Base-by-base conservation (phyloP, 148 eudicot genomes). In the Pouteria glomerata region DNA sequence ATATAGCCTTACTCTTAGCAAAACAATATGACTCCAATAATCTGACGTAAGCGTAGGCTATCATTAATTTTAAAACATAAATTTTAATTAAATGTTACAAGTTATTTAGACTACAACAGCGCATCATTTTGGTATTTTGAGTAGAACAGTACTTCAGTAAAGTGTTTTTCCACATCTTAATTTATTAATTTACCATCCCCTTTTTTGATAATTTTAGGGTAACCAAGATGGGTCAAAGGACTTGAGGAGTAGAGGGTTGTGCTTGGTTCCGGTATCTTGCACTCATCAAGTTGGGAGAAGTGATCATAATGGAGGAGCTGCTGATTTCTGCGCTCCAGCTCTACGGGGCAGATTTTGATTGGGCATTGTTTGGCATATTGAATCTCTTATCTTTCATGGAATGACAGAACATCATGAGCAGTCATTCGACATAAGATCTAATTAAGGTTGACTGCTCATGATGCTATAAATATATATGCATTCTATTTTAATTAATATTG, bases 241-340 rank as follows among this genome's bases (percentile, higher is more conserved):
- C 76, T 83, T 88, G 82, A 85, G 80, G 74, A 86, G 90, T 74
- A 82, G 80, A 79, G 96, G 96, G 50, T 51, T 90, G 68, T 86
- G 96, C 75, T 83, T 90, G 85, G 93, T 90, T 70, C 96, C 96
- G 8, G 61, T 84, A 42, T 83, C 88, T 16, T 84, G 82, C 82
- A 82, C 86, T 47, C 90, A 86, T 29, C 81, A 85, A 50, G 80
- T 86, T 19, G 96, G 90, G 67, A 83, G 61, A n/a, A n/a, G n/a
- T n/a, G n/a, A n/a, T 66, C 90, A 88, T 37, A 83, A 70, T 76
- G 93, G 92, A 76, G n/a, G n/a, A n/a, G n/a, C n/a, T n/a, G 86
- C 90, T 16, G 90, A 88, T 72, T 90, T 86, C 80, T 90, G 96
- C 93, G 85, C 92, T 66, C 85, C 85, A 52, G 74, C 85, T 34